Percentiles rank a stretch among this genome's conserved stretches.
Conservation (phyloP, 352 stramenopile genomes). For the Thalassiosira exigua region DNA sequence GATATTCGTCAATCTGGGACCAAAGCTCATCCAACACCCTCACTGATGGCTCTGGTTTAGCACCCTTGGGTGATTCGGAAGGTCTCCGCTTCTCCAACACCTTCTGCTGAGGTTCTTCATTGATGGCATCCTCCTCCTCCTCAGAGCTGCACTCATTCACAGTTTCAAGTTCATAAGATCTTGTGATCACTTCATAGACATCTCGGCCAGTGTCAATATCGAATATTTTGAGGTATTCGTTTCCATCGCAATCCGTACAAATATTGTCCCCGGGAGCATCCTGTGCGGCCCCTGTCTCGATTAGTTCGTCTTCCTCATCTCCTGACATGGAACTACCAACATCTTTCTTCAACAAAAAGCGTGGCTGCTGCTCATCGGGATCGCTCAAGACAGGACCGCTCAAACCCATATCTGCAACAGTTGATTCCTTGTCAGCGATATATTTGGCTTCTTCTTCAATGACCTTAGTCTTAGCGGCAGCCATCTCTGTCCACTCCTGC, state of each 20-base stretch:
- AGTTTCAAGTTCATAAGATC: slow-evolving; percentile 34
- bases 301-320: slow-evolving; percentile 16
- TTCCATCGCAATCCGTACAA: slow-evolving; percentile 30
- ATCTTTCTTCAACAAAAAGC: slow-evolving; percentile 25
- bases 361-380: slow-evolving; percentile 11
- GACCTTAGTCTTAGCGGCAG: not conserved
- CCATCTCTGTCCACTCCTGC: slow-evolving; percentile 20
- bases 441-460: not conserved
- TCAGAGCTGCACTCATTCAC: slow-evolving; percentile 23
- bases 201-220: slow-evolving; percentile 25
- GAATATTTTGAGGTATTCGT: slow-evolving; percentile 39
- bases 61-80: not conserved
- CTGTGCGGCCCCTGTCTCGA: not conserved
- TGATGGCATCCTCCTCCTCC: slow-evolving; percentile 16
- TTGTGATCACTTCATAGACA: slow-evolving; percentile 23
- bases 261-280: slow-evolving; percentile 21
- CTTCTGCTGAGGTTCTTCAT: slow-evolving; percentile 11
- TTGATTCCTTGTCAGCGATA: not conserved
- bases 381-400: not conserved
- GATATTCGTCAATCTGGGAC: slow-evolving; percentile 38
- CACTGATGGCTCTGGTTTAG: too few relatives aligned
- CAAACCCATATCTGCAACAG: slow-evolving; percentile 5
- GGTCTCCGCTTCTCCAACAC: not conserved
- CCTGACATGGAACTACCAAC: slow-evolving; percentile 29
- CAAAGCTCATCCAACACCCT: slow-evolving; percentile 31